A percentile compares a stretch with the other conserved stretches of the same genome.
Conservation (phyloP, 768 basidiomycete genomes). For the Termitomyces heimii region DNA sequence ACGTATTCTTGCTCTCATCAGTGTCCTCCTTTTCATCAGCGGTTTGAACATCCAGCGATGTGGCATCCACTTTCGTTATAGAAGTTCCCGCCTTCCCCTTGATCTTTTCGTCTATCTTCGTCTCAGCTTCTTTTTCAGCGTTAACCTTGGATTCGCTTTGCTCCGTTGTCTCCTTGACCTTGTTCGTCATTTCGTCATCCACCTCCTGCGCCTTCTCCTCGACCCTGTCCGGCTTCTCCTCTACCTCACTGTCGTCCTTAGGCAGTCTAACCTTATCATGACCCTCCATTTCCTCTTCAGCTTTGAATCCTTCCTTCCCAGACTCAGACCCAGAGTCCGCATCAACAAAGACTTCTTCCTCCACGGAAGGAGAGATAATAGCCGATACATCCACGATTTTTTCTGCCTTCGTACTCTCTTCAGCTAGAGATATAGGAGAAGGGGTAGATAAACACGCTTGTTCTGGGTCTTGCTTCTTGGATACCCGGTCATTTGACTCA, state of each 20-base stretch:
- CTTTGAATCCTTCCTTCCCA: conserved; percentile 2
- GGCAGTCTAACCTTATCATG: neutral
- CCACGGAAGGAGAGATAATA: neutral
- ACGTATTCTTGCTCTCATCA: conserved; percentile 8
- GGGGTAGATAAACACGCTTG: neutral
- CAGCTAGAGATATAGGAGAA: neutral
- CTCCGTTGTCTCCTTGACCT: neutral
- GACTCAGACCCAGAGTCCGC: conserved; percentile 2
- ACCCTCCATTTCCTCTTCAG: neutral
- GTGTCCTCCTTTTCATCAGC: neutral
- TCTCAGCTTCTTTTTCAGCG: neutral
- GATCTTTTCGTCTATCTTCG: neutral
- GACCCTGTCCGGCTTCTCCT: neutral
- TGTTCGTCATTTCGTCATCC: neutral
- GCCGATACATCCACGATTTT: neutral
- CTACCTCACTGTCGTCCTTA: neutral
- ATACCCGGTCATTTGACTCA: neutral
- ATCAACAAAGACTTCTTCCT: conserved; percentile 8
- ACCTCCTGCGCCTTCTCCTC: conserved; percentile 1
- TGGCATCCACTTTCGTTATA: neutral
- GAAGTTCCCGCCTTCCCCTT: conserved; percentile 1
- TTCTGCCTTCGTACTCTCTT: neutral
- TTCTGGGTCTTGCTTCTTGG: neutral
- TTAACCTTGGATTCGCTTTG: neutral
- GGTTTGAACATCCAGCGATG: neutral